These are phyloP conservation scores for Bothriochloa decipiens DNA, from an alignment of 176 grass and related monocot genomes.

Conservation along the genomic window DNA sequence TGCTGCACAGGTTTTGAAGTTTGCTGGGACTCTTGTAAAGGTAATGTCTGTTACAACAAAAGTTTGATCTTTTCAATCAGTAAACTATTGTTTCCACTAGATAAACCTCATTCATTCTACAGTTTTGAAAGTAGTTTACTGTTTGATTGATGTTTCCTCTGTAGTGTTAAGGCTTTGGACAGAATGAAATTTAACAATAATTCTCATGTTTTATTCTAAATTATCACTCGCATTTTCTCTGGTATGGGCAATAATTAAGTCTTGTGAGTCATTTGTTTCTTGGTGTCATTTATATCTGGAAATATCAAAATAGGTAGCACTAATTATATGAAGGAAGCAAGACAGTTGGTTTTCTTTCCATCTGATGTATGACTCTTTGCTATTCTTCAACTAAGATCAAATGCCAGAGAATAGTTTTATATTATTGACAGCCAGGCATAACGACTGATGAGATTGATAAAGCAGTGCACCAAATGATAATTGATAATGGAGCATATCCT, in stretches of 20 bases:
- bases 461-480: constrained; percentile 90
- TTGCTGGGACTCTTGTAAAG: constrained; percentile 82
- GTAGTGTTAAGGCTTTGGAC: constrained; percentile 6
- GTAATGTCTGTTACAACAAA: constrained; percentile 57
- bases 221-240: background rate
- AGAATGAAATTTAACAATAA: background rate
- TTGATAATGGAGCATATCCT: constrained; percentile 93
- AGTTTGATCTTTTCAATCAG: constrained; percentile 15
- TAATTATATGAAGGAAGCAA: constrained; percentile 5
- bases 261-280: background rate
- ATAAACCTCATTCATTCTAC: background rate
- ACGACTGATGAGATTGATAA: constrained; percentile 98
- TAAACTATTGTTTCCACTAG: constrained; percentile 12
- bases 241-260: constrained; percentile 18
- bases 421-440: constrained; percentile 83
- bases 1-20: constrained; percentile 90
- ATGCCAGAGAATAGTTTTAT: constrained; percentile 38
- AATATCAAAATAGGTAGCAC: constrained; percentile 25
- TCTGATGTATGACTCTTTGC: constrained; percentile 23
- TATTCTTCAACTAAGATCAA: constrained; percentile 29
- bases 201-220: constrained; percentile 5
- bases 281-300: constrained; percentile 18
- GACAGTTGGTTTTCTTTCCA: constrained; percentile 18
- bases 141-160: background rate
- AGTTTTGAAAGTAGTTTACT: background rate